These are phyloP conservation scores for Thermothelomyces thermophilus DNA, from an alignment of 2,329 filamentous ascomycete species.

Conservation along the genomic window DNA sequence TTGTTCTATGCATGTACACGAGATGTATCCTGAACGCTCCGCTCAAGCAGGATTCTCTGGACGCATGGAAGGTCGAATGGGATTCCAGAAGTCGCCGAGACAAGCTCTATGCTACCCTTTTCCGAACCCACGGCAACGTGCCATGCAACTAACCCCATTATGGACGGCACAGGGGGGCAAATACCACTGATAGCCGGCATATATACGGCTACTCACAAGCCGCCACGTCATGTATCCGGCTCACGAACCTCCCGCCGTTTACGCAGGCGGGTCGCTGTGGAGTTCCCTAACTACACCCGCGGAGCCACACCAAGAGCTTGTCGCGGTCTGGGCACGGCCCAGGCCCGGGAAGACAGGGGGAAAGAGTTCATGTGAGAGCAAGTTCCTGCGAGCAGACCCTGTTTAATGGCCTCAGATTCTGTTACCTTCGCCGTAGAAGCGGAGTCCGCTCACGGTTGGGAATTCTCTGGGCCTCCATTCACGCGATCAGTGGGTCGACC, in stretches of 20 bases:
- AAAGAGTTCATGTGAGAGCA: constrained; percentile 24
- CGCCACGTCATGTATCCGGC: constrained; percentile 23
- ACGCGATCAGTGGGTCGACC: background rate
- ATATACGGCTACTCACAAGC: constrained; percentile 20
- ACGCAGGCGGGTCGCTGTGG: constrained; percentile 11
- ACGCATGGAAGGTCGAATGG: background rate
- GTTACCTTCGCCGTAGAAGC: constrained; percentile 6
- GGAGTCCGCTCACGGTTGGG: constrained; percentile 17
- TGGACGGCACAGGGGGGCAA: constrained; percentile 3
- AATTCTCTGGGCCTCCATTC: constrained; percentile 2
- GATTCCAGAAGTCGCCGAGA: constrained; percentile 11
- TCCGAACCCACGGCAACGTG: constrained; percentile 6
- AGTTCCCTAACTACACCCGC: constrained; percentile 6
- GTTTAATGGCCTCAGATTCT: constrained; percentile 4
- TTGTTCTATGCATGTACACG: too few relatives aligned
- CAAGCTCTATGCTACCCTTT: background rate
- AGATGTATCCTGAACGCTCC: background rate
- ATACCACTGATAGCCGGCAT: background rate
- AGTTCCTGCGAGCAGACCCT: constrained; percentile 19
- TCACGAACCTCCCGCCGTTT: constrained; percentile 12
- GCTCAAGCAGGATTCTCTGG: background rate
- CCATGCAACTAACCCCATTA: constrained; percentile 10
- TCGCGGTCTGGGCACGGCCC: constrained; percentile 6
- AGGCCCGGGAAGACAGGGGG: constrained; percentile 5
- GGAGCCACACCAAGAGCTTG: constrained; percentile 5